Conservation (phyloP, 192 early-diverging fungal species). For the Podochytrium sp. region DNA sequence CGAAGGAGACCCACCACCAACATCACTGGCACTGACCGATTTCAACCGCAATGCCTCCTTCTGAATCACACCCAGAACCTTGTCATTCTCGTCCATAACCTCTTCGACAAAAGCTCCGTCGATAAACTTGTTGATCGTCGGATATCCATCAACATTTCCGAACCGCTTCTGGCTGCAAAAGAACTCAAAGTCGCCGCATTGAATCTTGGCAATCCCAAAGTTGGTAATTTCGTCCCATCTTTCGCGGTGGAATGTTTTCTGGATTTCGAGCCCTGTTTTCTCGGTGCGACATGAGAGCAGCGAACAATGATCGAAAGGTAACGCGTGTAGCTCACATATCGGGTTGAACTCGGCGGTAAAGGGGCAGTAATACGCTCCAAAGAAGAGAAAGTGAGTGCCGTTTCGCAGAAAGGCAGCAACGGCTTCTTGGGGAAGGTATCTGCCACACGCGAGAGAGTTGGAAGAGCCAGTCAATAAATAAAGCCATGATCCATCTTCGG, state of each 20-base stretch:
- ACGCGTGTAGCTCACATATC: too few species aligned
- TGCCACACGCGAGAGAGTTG: not conserved
- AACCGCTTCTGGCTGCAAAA: not conserved
- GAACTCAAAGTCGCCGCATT: conserved; percentile 2
- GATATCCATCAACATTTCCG: conserved; percentile 15
- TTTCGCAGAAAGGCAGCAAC: not conserved
- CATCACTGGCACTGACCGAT: too few species aligned
- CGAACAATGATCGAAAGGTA: not conserved
- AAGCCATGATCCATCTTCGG: too few species aligned
- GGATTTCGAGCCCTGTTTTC: conserved; percentile 13
- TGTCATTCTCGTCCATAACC: not conserved
- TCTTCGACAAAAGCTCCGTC: conserved; percentile 9
- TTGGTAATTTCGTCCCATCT: conserved; percentile 2
- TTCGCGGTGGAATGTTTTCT: not conserved
- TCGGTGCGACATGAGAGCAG: too few species aligned
- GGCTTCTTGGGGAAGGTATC: not conserved
- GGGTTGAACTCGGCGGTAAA: conserved; percentile 25
- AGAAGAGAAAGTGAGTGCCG: conserved; percentile 15
- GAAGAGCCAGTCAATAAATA: too few species aligned
- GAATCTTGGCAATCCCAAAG: conserved; percentile 21
- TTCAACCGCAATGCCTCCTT: too few species aligned
- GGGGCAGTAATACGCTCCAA: conserved; percentile 17
- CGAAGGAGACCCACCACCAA: too few species aligned
- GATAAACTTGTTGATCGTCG: conserved; percentile 9
- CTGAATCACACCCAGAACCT: too few species aligned